These are phyloP conservation scores for Coelastrella sp. DNA, from an alignment of 139 green algal genomes.

Conservation along the genomic window DNA sequence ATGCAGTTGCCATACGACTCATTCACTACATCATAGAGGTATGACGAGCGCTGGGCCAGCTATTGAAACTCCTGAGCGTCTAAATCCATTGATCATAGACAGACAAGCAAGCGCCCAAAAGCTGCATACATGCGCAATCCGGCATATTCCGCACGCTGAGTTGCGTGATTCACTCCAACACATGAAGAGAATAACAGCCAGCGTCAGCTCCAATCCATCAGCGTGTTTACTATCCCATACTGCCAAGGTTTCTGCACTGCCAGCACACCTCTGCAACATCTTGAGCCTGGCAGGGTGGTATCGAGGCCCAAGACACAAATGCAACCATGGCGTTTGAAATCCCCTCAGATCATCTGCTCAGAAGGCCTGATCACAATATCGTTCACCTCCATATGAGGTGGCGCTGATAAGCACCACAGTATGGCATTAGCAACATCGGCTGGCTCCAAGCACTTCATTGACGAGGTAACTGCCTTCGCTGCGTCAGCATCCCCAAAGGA, in stretches of 20 bases:
- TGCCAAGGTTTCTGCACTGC: neutral
- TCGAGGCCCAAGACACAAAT: neutral
- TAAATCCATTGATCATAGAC: no score
- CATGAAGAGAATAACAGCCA: no score
- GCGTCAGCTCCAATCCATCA: no score
- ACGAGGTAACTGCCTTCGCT: conserved; percentile 28
- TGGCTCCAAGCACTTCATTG: conserved; percentile 64
- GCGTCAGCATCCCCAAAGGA: conserved; percentile 56
- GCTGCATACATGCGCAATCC: no score
- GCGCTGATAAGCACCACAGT: conserved; percentile 71
- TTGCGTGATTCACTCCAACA: no score
- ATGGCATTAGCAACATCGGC: conserved; percentile 75
- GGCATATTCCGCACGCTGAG: no score
- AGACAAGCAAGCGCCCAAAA: no score
- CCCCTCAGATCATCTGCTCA: conserved; percentile 62
- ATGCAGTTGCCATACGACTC: no score
- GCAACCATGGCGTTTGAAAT: neutral
- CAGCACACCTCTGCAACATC: neutral
- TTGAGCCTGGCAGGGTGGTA: neutral
- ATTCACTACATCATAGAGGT: no score
- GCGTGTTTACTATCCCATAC: no score
- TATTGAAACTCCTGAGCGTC: no score
- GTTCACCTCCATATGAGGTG: conserved; percentile 82
- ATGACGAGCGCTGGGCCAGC: no score
- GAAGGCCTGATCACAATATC: conserved; percentile 74